phyloP scores from a whole-genome alignment of 768 basidiomycete species.

The Cystobasidium tubakii region DNA sequence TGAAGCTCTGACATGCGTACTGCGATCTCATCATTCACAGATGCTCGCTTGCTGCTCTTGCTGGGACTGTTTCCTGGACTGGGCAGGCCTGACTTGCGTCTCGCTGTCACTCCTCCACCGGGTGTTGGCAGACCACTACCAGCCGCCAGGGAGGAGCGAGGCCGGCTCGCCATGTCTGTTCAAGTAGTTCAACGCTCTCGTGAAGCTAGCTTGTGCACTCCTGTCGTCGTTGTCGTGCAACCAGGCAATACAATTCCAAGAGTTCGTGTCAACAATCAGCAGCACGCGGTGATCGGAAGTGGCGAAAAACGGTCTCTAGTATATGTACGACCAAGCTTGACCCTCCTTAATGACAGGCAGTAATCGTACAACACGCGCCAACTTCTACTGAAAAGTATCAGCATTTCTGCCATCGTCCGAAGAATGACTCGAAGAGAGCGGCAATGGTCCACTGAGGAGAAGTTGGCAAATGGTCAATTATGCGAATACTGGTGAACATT shows the following conservation, averaged over 20 bases:
- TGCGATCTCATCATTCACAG: conserved; percentile 20
- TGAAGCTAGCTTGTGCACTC: not conserved
- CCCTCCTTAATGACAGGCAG: too few relatives aligned
- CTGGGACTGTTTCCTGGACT: conserved; percentile 17
- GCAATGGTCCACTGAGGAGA: conserved; percentile 80
- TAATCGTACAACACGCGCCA: not conserved
- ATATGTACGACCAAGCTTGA: too few relatives aligned
- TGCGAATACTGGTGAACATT: too few relatives aligned
- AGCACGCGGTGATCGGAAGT: not conserved
- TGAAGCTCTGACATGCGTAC: conserved; percentile 25
- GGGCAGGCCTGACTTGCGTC: conserved; percentile 12
- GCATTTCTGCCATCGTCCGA: conserved; percentile 41
- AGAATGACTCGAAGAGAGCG: conserved; percentile 65
- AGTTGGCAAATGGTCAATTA: not conserved
- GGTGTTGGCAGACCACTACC: conserved; percentile 21
- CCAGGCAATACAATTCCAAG: not conserved
- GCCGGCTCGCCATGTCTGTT: not conserved
- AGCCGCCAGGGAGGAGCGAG: conserved; percentile 21
- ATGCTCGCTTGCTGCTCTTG: conserved; percentile 5
- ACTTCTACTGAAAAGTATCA: not conserved
- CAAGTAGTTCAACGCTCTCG: not conserved
- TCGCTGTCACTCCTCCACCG: conserved; percentile 7
- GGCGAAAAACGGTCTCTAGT: too few relatives aligned
- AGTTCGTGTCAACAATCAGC: not conserved
- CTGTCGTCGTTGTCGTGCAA: not conserved